Base-by-base conservation (phyloP, 2,329 filamentous ascomycete species). In the Phialophora macrospora region DNA sequence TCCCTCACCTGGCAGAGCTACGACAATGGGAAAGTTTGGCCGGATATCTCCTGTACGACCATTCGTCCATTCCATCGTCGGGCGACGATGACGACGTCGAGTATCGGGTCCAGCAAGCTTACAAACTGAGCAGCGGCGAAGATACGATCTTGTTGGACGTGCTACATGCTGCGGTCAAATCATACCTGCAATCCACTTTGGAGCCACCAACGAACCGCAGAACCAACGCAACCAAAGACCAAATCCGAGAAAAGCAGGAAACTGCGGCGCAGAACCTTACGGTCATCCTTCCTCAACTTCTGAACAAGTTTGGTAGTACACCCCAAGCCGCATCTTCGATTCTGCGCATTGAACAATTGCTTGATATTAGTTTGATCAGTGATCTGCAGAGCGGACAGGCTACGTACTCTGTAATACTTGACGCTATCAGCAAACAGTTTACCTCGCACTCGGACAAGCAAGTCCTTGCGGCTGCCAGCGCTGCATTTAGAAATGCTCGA, bases 381-480 rank as follows among this genome's bases (percentile, higher is more conserved):
- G 91, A 96, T 73, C 82, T 98, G 44, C 89, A 93, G 59, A 93
- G 97, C 75, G 92, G 96, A 70, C 87, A 92, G 0, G 88, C 90
- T 1, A 89, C 88, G 1, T 96, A 96, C 74, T 87, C 89, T 6
- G 87, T 89, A 24, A 81, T 98, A 32, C 82, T 99, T 1, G 93
- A 97, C 71, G 93, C 97, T 73, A 92, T 98, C 72, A 93, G 91
- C 76, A 92, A 92, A 64, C 95, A 99, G 73, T 98, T 99, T 79
- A 88, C 90, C 72, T 88, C 92, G n/a, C 95, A 99, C 74, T 91
- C 91, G 51, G 92, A 96, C 73, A 90, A 91, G 72, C 86, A 87
- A 62, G 93, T 98, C 20, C 83, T 99, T 54, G 87, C 88, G 11
- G 93, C 97, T 77, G 94, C 93, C 14, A 90, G 90, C 30, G 84